Conservation (phyloP, 2,329 filamentous ascomycete species). For the Paecilomyces sp. region DNA sequence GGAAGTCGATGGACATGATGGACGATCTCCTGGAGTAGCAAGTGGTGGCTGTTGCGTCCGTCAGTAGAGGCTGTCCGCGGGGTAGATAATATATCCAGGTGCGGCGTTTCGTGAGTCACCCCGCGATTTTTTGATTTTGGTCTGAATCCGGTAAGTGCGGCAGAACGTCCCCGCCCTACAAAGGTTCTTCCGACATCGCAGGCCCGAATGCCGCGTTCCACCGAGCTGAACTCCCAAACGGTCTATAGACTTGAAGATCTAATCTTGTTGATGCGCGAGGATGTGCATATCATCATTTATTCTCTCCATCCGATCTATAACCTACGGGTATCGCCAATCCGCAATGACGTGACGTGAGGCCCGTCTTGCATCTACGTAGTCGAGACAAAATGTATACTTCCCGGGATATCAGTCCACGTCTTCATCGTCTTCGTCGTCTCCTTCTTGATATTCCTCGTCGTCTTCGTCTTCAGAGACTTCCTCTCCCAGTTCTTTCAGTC, state of each 20-base stretch:
- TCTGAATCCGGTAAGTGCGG: constrained; percentile 1
- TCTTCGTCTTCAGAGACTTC: constrained; percentile 71
- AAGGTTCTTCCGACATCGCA: neutral
- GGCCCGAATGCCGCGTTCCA: neutral
- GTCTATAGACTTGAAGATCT: neutral
- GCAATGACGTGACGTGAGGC: neutral
- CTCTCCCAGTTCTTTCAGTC: constrained; percentile 60
- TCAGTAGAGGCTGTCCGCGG: constrained; percentile 14
- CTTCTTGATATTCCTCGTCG: constrained; percentile 52
- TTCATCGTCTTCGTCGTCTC: constrained; percentile 37
- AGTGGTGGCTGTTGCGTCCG: constrained; percentile 7
- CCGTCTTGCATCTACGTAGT: neutral
- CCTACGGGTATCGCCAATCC: constrained; percentile 1
- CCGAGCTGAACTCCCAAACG: neutral
- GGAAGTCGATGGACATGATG: constrained; percentile 82
- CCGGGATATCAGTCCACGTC: constrained; percentile 12
- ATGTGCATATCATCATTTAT: neutral
- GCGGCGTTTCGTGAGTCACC: constrained; percentile 3
- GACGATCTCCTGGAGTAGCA: constrained; percentile 10
- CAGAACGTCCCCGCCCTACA: neutral
- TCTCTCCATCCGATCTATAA: neutral
- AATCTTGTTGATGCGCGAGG: neutral
- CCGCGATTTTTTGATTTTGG: constrained; percentile 5
- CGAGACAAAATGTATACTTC: neutral
- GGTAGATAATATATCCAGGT: constrained; percentile 5